Percentiles rank a stretch among this genome's conserved stretches.
These are phyloP conservation scores for Pisolithus albus DNA, from an alignment of 768 basidiomycete species.

Conservation along the genomic window DNA sequence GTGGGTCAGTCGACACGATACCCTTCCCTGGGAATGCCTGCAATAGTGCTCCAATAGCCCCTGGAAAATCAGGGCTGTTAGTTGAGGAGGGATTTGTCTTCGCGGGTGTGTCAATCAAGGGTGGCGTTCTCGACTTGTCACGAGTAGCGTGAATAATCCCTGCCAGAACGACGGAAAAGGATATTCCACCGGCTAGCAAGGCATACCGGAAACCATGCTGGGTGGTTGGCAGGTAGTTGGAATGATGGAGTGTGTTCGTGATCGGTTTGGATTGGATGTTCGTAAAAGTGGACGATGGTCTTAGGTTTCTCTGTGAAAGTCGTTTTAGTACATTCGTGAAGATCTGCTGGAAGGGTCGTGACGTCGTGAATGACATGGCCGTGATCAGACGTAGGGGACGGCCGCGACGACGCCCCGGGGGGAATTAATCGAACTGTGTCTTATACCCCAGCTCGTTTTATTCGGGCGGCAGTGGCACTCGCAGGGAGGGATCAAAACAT, in stretches of 20 bases:
- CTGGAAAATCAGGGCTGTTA: constrained; percentile 24
- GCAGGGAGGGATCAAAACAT: background rate
- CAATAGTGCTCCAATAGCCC: constrained; percentile 45
- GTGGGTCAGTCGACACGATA: constrained; percentile 43
- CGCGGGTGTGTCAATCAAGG: background rate
- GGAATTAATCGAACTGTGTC: background rate
- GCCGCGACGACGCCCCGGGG: background rate
- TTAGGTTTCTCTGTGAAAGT: background rate
- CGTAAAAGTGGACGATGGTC: background rate
- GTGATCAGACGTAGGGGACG: background rate
- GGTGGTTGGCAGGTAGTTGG: background rate
- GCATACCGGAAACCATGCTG: constrained; percentile 1
- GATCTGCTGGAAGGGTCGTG: constrained; percentile 2
- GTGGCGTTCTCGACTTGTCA: background rate
- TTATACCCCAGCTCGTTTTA: background rate
- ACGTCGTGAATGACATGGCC: constrained; percentile 7
- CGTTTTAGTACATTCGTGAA: constrained; percentile 1
- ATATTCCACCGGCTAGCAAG: constrained; percentile 5
- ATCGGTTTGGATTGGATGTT: background rate
- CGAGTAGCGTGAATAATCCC: background rate
- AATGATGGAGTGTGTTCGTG: background rate
- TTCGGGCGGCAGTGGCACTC: background rate
- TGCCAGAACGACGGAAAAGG: constrained; percentile 3
- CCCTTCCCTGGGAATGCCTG: constrained; percentile 34
- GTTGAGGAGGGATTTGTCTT: background rate